Evolutionary conservation across 1,284 basidiomycete genomes (phyloP).

Genomic region (Cronartium ribicola): DNA sequence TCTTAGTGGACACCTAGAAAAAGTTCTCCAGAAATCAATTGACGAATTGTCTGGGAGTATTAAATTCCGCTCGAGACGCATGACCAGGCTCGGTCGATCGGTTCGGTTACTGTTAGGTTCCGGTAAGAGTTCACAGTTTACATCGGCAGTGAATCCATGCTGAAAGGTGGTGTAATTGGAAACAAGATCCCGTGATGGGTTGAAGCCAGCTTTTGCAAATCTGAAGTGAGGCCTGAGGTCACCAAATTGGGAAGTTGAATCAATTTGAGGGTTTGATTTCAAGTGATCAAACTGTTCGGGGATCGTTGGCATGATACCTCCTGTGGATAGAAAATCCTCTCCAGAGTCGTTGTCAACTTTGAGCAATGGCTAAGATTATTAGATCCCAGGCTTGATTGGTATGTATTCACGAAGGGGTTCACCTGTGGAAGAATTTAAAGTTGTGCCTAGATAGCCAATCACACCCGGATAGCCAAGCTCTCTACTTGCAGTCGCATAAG

Average conservation of each 20-base stretch:
- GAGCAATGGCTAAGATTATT: no score
- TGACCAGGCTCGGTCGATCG: not conserved
- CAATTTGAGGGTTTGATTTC: no score
- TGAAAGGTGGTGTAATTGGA: conserved; percentile 35
- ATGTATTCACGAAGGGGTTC: no score
- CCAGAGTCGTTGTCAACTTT: no score
- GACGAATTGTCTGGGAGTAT: conserved; percentile 14
- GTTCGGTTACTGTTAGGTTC: not conserved
- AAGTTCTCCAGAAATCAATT: conserved; percentile 18
- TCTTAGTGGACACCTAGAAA: conserved; percentile 12
- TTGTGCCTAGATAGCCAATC: conserved; percentile 13
- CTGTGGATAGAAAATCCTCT: no score
- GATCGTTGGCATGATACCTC: no score
- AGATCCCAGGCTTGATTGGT: no score
- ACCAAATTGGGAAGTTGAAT: not conserved
- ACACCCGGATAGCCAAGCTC: conserved; percentile 10
- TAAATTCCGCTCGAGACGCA: not conserved
- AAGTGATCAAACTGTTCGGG: no score
- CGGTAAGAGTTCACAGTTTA: conserved; percentile 2
- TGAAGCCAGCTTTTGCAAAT: conserved; percentile 5
- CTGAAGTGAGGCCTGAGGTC: not conserved
- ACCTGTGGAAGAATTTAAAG: conserved; percentile 25
- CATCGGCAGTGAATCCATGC: conserved; percentile 27
- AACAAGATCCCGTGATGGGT: conserved; percentile 15
- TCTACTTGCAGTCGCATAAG: conserved; percentile 20